Conservation (phyloP, 176 grass and related monocot genomes). For the Hyparrhenia diplandra region DNA sequence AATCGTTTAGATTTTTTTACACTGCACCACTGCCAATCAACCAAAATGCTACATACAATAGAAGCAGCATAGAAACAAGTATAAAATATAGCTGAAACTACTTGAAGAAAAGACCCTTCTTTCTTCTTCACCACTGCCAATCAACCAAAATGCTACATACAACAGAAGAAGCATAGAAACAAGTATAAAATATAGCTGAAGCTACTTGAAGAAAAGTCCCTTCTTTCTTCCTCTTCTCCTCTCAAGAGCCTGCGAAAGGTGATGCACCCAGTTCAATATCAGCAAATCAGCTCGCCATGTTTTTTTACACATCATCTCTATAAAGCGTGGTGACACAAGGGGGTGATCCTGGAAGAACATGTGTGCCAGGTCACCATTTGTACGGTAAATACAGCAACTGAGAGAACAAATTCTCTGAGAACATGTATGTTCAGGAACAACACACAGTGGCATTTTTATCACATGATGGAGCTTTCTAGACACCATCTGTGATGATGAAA, state of each 20-base stretch:
- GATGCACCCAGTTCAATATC: not conserved
- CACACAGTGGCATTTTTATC: not conserved
- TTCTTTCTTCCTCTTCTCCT: constrained; percentile 69
- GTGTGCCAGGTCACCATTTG: not conserved
- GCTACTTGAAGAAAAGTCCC: constrained; percentile 88
- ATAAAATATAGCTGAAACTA: constrained; percentile 28
- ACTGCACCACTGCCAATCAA: not conserved
- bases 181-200: not conserved
- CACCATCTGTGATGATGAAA: not conserved
- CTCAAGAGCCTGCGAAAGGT: constrained; percentile 66
- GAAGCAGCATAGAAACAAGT: not conserved
- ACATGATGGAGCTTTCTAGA: not conserved
- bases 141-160: constrained; percentile 16
- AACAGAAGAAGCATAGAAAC: constrained; percentile 1
- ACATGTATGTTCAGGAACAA: not conserved
- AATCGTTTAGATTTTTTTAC: constrained; percentile 13
- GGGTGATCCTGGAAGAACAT: too few species aligned
- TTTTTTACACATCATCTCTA: not conserved
- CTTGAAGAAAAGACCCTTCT: constrained; percentile 80
- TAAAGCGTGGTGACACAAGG: too few species aligned
- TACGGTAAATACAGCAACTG: not conserved
- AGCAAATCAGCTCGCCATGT: not conserved
- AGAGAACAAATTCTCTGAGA: too few species aligned
- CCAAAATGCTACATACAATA: constrained; percentile 18
- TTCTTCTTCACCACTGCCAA: too few species aligned